Evolutionary conservation across 192 early-diverging fungal genomes (phyloP).

Genomic region (Entomortierella beljakovae): DNA sequence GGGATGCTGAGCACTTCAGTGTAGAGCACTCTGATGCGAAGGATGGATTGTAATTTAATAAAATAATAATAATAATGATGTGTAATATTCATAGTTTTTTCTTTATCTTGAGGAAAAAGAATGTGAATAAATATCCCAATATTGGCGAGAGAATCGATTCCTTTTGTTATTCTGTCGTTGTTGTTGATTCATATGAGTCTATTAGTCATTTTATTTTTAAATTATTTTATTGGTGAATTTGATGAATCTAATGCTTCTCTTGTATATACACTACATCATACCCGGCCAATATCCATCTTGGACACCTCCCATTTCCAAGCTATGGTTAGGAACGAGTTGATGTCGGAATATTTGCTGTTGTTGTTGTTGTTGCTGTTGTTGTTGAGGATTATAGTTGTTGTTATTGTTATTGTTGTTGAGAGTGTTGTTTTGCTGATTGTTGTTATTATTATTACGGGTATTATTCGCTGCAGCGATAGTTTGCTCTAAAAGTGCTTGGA

Average conservation of each 20-base stretch:
- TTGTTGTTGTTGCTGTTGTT: no score
- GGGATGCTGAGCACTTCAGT: conserved; percentile 58
- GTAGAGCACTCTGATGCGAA: conserved; percentile 43
- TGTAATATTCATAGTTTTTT: no score
- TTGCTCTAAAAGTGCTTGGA: conserved; percentile 45
- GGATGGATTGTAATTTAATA: conserved; percentile 36
- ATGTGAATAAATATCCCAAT: no score
- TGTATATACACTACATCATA: conserved; percentile 29
- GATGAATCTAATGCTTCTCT: neutral
- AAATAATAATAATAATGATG: neutral
- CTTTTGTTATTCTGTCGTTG: no score
- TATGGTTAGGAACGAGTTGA: conserved; percentile 20
- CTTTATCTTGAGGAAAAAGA: no score
- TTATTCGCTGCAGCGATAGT: conserved; percentile 33
- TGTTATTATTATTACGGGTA: conserved; percentile 11
- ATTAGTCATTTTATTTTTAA: neutral
- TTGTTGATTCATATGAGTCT: no score
- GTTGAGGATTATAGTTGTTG: neutral
- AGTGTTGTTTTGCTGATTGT: neutral
- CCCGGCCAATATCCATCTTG: conserved; percentile 41
- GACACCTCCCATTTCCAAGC: conserved; percentile 28
- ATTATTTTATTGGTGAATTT: neutral
- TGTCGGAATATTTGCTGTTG: conserved; percentile 17
- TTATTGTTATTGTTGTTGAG: neutral
- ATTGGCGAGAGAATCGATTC: no score